Conservation (phyloP, 2,329 filamentous ascomycete genomes). For the Cytospora chrysosperma region DNA sequence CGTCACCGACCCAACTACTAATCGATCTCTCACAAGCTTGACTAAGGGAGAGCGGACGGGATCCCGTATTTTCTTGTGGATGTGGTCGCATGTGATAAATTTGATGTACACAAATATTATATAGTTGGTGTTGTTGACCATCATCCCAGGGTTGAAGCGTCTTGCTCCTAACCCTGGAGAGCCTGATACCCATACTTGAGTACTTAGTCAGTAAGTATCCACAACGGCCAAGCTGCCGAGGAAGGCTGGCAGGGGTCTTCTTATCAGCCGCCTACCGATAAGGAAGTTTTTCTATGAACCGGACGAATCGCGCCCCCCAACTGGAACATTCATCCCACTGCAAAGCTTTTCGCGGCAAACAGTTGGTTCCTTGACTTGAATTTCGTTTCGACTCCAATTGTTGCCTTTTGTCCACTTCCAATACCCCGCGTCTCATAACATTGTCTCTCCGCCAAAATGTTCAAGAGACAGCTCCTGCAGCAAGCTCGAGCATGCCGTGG, state of each 20-base stretch:
- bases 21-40: neutral
- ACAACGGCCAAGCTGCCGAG: no score
- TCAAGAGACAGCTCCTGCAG: constrained; percentile 24
- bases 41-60: neutral
- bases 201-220: no score
- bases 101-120: neutral
- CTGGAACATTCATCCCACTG: neutral
- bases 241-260: neutral
- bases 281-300: neutral
- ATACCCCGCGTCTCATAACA: neutral
- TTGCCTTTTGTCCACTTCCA: neutral
- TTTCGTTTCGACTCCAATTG: neutral
- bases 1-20: neutral
- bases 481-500: constrained; percentile 23
- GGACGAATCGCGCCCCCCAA: neutral
- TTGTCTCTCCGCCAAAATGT: constrained; percentile 16
- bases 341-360: neutral
- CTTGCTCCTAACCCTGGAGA: neutral
- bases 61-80: constrained; percentile 3
- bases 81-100: neutral
- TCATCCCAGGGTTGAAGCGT: neutral
- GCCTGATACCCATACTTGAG: no score
- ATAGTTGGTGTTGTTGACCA: neutral
- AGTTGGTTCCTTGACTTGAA: neutral
- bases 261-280: neutral